Evolutionary conservation across 2,329 filamentous ascomycete genomes (phyloP).

Genomic region (Microthyrium microscopicum): DNA sequence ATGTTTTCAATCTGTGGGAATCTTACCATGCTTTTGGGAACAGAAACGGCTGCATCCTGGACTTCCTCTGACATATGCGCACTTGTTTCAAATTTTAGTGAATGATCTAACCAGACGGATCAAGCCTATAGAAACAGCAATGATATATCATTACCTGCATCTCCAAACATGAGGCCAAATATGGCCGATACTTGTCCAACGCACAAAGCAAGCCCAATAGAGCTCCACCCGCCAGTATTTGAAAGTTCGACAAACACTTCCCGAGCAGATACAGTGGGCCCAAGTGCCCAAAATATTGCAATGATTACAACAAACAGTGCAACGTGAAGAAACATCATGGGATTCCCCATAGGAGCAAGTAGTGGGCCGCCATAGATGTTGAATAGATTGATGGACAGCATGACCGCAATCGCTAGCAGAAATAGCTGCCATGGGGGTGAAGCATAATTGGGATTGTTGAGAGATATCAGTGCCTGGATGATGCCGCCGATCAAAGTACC

Average conservation of each 20-base stretch:
- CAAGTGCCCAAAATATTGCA: constrained; percentile 17
- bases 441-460: constrained; percentile 12
- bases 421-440: constrained; percentile 23
- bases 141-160: too few species aligned
- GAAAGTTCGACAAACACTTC: constrained; percentile 17
- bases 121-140: too few species aligned
- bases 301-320: constrained; percentile 22
- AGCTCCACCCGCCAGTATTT: constrained; percentile 23
- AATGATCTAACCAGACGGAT: too few species aligned
- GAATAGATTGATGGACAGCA: constrained; percentile 18
- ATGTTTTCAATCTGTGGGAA: too few species aligned
- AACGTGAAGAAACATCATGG: constrained; percentile 20
- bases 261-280: constrained; percentile 16
- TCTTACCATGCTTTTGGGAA: constrained; percentile 26
- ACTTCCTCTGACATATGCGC: constrained; percentile 27
- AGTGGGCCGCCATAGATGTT: constrained; percentile 19
- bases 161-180: constrained; percentile 12
- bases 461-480: constrained; percentile 22
- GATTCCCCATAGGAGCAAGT: constrained; percentile 22
- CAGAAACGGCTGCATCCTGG: constrained; percentile 16
- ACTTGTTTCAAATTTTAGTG: too few species aligned
- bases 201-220: constrained; percentile 14
- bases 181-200: constrained; percentile 17
- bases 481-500: constrained; percentile 10
- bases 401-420: constrained; percentile 21